phyloP scores from a whole-genome alignment of 2,329 filamentous ascomycete genomes.

The Graphiopsis chlorocephala region DNA sequence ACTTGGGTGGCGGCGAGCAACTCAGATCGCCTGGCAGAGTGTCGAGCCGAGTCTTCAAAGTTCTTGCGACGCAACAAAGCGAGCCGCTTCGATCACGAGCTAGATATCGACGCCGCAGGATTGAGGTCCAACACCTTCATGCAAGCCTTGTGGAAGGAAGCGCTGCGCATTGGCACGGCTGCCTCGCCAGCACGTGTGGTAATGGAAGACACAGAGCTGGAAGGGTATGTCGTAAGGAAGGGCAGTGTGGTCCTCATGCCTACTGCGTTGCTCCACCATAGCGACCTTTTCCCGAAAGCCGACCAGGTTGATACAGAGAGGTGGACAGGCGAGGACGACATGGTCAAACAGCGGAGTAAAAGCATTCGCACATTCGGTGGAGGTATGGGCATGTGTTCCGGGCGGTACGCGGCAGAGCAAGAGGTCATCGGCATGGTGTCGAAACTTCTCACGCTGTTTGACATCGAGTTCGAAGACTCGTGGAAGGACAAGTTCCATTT shows the following conservation, averaged over 20 bases:
- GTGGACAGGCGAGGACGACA: constrained; percentile 3
- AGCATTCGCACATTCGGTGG: constrained; percentile 15
- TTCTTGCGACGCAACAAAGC: background rate
- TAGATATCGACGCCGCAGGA: background rate
- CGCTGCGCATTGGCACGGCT: constrained; percentile 13
- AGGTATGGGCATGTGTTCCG: constrained; percentile 14
- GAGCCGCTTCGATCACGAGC: background rate
- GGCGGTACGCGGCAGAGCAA: constrained; percentile 15
- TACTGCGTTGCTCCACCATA: constrained; percentile 12
- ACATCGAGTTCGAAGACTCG: constrained; percentile 12
- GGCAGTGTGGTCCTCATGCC: constrained; percentile 16
- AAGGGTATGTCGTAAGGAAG: constrained; percentile 9
- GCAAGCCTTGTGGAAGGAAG: constrained; percentile 16
- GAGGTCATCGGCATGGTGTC: constrained; percentile 17
- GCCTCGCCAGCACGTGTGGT: constrained; percentile 16
- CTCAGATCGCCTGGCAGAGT: constrained; percentile 6
- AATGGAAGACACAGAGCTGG: constrained; percentile 16
- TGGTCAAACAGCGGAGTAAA: constrained; percentile 4
- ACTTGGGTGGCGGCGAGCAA: constrained; percentile 11
- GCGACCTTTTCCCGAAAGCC: constrained; percentile 8
- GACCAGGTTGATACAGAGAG: background rate
- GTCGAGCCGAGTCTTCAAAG: background rate
- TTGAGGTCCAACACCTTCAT: constrained; percentile 6
- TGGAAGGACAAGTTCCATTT: constrained; percentile 7
- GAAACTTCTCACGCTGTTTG: constrained; percentile 12